Evolutionary conservation across 2,329 filamentous ascomycete species (phyloP).

Genomic region (Lachnellula arida): DNA sequence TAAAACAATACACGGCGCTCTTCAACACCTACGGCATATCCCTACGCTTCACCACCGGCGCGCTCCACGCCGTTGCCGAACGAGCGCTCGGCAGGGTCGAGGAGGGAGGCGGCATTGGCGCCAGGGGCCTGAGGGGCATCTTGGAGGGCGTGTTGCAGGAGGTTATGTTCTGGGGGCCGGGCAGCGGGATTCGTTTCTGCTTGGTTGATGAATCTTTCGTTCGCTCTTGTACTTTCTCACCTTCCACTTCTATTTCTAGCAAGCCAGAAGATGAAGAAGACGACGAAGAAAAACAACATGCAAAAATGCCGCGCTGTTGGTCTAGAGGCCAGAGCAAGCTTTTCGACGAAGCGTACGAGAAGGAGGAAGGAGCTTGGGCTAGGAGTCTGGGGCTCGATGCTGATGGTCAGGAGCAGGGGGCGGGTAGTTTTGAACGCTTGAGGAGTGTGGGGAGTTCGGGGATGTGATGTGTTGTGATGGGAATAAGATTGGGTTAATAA

Average conservation of each 20-base stretch:
- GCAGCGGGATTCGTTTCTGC: conserved; percentile 59
- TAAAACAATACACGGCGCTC: conserved; percentile 83
- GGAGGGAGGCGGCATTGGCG: conserved; percentile 59
- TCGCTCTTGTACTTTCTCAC: not conserved
- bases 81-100: conserved; percentile 42
- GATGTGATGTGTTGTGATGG: conserved; percentile 13
- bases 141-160: conserved; percentile 75
- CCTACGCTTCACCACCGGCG: conserved; percentile 75
- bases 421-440: conserved; percentile 24
- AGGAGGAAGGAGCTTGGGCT: conserved; percentile 47
- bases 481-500: too few relatives aligned
- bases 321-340: conserved; percentile 67
- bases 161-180: conserved; percentile 75
- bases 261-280: not conserved
- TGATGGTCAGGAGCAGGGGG: not conserved
- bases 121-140: conserved; percentile 72
- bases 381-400: conserved; percentile 3
- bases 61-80: conserved; percentile 76
- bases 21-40: conserved; percentile 72
- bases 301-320: conserved; percentile 45
- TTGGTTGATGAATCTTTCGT: conserved; percentile 59
- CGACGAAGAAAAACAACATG: conserved; percentile 47
- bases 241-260: too few relatives aligned
- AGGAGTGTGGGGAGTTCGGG: conserved; percentile 26
- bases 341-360: conserved; percentile 61